Base-by-base conservation (phyloP, 345 rosid species). In the Citrus trifoliata region DNA sequence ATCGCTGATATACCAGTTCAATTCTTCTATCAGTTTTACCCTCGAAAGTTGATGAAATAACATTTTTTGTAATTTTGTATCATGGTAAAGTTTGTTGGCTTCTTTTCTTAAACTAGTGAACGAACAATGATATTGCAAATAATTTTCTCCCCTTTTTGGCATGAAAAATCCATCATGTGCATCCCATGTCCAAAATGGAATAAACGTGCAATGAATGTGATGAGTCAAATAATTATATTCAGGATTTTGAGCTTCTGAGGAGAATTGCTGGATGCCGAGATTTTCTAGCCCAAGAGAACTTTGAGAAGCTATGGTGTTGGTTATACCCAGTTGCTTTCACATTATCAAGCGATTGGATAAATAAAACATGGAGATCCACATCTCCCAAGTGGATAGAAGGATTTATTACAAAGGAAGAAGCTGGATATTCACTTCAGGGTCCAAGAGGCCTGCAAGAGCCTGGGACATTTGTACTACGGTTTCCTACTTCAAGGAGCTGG, bases 261-360 rank as follows among this genome's bases (percentile, higher is more conserved):
- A 88, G 89, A 82, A 88, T 96, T 78, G 84, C 97, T 14, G 99
- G 98, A 73, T 96, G 98, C 86, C 83, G 74, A 46, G 98, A 92
- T 46, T 86, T 86, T 79, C 51, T 96, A 83, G 90, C 92, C 55
- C 98, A 89, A 89, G 98, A 93, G 76, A 92, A 88, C 75, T 96
- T 96, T 83, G 98, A 96, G 88, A 96, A 85, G 80, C 82, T 94
- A 84, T 96, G 99, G 98, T 88, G 98, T 81, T 96, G 99, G 99
- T 80, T 96, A 81, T 94, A 87, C 87, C 99, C 99, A 13, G 85
- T 94, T 62, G 98, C 94, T 22, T 82, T 85, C 46, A 79, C 97
- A 38, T 74, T 96, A 77, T 92, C 97, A 28, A 89, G 92, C 58
- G 89, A 90, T 14, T 58, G 84, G 80, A 79, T 92, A 48, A 91